These are phyloP conservation scores for Schoenoplectus tabernaemontani DNA, from an alignment of 202 grass and related monocot species.

Conservation along the genomic window DNA sequence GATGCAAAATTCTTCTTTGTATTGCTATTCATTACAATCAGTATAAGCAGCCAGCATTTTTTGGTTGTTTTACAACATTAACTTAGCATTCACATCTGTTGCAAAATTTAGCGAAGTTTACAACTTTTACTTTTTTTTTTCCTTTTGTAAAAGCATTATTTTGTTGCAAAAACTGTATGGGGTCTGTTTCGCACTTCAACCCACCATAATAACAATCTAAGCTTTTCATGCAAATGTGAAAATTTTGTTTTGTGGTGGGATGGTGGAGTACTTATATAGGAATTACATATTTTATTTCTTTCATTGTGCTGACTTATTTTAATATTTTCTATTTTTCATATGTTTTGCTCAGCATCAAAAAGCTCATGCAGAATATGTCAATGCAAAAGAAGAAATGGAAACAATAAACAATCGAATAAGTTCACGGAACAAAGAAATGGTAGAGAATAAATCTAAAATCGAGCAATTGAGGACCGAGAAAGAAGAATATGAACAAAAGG, in stretches of 20 bases:
- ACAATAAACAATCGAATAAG: constrained; percentile 50
- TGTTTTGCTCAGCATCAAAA: constrained; percentile 51
- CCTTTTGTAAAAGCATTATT: not conserved
- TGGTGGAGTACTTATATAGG: not conserved
- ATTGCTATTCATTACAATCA: not conserved
- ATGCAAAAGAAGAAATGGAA: constrained; percentile 67
- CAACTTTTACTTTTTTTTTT: not conserved
- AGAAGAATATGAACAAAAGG: constrained; percentile 50
- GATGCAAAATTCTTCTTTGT: not conserved
- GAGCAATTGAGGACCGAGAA: constrained; percentile 49
- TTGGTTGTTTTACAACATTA: not conserved
- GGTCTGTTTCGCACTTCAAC: not conserved
- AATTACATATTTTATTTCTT: constrained; percentile 20
- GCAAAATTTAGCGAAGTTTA: not conserved
- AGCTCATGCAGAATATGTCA: constrained; percentile 48
- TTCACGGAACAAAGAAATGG: constrained; percentile 38
- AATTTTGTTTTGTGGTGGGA: not conserved
- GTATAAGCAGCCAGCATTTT: not conserved
- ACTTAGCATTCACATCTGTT: not conserved
- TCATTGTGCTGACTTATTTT: not conserved
- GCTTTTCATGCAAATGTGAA: not conserved
- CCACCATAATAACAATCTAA: not conserved
- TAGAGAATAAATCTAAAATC: constrained; percentile 50
- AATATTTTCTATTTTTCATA: constrained; percentile 14
- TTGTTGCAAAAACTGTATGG: not conserved